Conservation (phyloP, 495 filamentous ascomycete species). For the Talaromyces liani region DNA sequence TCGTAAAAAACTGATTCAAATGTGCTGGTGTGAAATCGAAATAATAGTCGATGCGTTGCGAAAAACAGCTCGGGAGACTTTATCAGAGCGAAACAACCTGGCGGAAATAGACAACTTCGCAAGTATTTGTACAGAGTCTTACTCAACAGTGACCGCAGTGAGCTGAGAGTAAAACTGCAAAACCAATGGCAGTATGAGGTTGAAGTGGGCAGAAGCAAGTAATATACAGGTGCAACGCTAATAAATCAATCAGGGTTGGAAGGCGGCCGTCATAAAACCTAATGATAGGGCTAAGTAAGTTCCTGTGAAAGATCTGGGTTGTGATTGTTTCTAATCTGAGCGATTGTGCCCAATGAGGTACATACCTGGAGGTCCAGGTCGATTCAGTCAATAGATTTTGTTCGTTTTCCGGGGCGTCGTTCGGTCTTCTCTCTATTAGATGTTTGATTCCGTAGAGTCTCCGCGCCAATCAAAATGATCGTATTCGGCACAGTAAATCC, state of each 20-base stretch:
- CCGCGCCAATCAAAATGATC: conserved; percentile 24
- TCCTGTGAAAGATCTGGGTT: neutral
- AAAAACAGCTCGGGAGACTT: neutral
- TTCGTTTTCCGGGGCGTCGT: neutral
- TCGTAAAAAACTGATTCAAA: neutral
- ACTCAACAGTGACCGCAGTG: neutral
- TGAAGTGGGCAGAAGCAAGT: conserved; percentile 1
- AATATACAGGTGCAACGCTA: conserved; percentile 10
- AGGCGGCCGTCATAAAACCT: conserved; percentile 1
- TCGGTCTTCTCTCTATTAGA: neutral
- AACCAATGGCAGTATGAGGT: neutral
- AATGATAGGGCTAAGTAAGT: conserved; percentile 4
- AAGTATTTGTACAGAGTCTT: neutral
- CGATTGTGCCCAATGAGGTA: conserved; percentile 3
- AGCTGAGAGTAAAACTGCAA: conserved; percentile 1
- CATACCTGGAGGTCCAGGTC: conserved; percentile 2
- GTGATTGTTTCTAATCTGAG: conserved; percentile 2
- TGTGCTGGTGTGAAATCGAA: neutral
- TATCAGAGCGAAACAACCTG: neutral
- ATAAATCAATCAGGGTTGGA: neutral
- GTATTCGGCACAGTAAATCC: conserved; percentile 6
- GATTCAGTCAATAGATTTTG: neutral
- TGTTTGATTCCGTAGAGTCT: neutral
- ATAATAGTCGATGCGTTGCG: neutral
- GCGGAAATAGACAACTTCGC: neutral